phyloP scores from a whole-genome alignment of 2,329 filamentous ascomycete species.

The Paraconiothyrium brasiliense region DNA sequence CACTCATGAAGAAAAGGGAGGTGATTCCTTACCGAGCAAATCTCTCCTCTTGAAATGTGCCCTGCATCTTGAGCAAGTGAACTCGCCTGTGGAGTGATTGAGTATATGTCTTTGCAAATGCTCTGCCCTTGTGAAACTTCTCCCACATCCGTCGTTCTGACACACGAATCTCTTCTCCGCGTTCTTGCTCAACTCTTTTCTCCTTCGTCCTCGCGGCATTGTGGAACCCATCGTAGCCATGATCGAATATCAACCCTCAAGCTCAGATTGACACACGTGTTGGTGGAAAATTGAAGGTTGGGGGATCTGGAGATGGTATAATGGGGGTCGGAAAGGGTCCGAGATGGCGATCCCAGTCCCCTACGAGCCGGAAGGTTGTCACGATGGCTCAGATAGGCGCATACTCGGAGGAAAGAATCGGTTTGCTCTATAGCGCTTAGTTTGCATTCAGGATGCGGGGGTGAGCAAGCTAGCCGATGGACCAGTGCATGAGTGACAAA shows the following conservation, averaged over 20 bases:
- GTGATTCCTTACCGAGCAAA: constrained; percentile 60
- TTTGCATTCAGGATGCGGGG: constrained; percentile 15
- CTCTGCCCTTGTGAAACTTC: constrained; percentile 93
- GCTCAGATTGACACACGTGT: constrained; percentile 16
- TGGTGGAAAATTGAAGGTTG: constrained; percentile 39
- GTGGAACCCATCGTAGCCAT: constrained; percentile 44
- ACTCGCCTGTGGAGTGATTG: constrained; percentile 73
- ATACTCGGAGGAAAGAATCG: constrained; percentile 3
- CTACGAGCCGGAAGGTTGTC: background rate
- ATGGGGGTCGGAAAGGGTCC: constrained; percentile 33
- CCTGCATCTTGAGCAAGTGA: constrained; percentile 67
- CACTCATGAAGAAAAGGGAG: constrained; percentile 13
- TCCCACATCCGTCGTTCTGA: constrained; percentile 83
- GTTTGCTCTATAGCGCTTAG: background rate
- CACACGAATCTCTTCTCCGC: constrained; percentile 70
- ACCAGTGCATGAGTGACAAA: background rate
- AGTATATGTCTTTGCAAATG: constrained; percentile 95
- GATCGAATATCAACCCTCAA: constrained; percentile 14
- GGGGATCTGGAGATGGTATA: constrained; percentile 33
- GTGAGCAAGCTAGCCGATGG: constrained; percentile 7
- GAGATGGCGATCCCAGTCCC: background rate
- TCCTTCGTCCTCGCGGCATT: constrained; percentile 70
- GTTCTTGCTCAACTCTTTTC: constrained; percentile 55
- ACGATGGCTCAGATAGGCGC: constrained; percentile 23
- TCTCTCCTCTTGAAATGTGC: constrained; percentile 70